Conservation (phyloP, 768 basidiomycete genomes). For the Mycena filopes region DNA sequence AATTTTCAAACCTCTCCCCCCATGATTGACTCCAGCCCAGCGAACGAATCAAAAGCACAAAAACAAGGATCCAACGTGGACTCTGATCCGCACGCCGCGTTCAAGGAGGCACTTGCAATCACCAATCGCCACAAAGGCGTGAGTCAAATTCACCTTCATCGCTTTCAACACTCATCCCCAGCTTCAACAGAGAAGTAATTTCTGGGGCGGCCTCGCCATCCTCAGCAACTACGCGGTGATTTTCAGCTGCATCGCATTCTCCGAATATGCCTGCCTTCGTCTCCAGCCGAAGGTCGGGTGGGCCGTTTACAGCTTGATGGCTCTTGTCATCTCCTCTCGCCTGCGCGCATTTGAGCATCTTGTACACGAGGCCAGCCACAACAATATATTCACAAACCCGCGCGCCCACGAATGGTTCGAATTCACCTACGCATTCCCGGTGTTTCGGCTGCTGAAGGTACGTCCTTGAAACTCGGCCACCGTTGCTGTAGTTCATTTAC, state of each 20-base stretch:
- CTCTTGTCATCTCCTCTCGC: constrained; percentile 12
- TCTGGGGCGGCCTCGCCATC: constrained; percentile 8
- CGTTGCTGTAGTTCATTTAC: neutral
- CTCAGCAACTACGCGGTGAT: constrained; percentile 4
- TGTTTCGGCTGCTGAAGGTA: constrained; percentile 20
- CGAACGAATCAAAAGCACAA: too few relatives aligned
- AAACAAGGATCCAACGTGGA: too few relatives aligned
- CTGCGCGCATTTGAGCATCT: constrained; percentile 17
- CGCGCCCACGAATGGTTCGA: constrained; percentile 22
- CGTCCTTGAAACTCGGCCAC: neutral
- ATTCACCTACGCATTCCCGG: constrained; percentile 19
- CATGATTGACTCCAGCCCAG: too few relatives aligned
- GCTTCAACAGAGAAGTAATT: constrained; percentile 6
- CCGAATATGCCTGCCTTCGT: neutral
- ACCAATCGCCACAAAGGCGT: constrained; percentile 23
- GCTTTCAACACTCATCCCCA: neutral
- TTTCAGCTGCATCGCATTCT: neutral
- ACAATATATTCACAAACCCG: constrained; percentile 8
- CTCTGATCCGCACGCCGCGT: constrained; percentile 4
- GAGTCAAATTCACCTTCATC: neutral
- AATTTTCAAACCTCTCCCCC: too few relatives aligned
- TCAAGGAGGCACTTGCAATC: constrained; percentile 19
- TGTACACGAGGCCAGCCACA: constrained; percentile 20
- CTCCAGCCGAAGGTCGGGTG: neutral
- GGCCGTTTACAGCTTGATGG: constrained; percentile 5